A percentile compares a stretch with the other conserved stretches of the same genome.
phyloP scores from a whole-genome alignment of 768 basidiomycete species.

The Phylloporus sp. region DNA sequence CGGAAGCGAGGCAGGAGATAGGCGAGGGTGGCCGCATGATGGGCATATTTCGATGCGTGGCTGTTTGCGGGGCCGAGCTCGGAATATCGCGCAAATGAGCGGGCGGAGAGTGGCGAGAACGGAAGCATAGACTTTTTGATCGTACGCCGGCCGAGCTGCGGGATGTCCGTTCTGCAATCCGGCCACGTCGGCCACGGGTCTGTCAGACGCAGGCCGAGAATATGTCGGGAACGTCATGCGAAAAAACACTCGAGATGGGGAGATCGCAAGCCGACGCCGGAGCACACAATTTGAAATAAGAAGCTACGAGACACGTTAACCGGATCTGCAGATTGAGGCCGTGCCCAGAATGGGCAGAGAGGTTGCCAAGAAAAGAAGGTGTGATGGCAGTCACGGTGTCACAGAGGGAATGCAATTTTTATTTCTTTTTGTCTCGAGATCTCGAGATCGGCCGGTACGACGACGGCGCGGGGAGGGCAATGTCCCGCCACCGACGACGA shows the following conservation, averaged over 20 bases:
- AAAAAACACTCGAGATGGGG: constrained; percentile 10
- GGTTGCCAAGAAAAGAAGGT: constrained; percentile 10
- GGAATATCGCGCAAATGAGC: constrained; percentile 2
- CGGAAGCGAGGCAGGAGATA: constrained; percentile 21
- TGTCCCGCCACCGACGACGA: neutral
- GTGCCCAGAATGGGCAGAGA: constrained; percentile 12
- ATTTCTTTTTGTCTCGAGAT: neutral
- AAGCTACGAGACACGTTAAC: constrained; percentile 28
- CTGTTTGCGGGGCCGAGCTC: constrained; percentile 25
- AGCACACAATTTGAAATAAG: constrained; percentile 29
- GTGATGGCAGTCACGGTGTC: constrained; percentile 15
- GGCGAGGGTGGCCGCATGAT: neutral
- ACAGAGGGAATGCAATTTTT: constrained; percentile 11
- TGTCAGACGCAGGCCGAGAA: too few species aligned
- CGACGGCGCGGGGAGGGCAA: neutral
- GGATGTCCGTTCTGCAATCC: neutral
- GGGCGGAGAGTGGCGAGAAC: constrained; percentile 3
- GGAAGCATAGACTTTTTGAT: constrained; percentile 21
- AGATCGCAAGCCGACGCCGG: constrained; percentile 4
- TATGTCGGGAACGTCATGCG: neutral
- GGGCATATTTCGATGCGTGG: neutral
- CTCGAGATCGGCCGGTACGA: neutral
- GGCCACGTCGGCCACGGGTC: neutral
- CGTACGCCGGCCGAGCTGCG: constrained; percentile 6
- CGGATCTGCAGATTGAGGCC: constrained; percentile 31